These are phyloP conservation scores for Alternaria ventricosa DNA, from an alignment of 2,329 filamentous ascomycete species.

Conservation along the genomic window DNA sequence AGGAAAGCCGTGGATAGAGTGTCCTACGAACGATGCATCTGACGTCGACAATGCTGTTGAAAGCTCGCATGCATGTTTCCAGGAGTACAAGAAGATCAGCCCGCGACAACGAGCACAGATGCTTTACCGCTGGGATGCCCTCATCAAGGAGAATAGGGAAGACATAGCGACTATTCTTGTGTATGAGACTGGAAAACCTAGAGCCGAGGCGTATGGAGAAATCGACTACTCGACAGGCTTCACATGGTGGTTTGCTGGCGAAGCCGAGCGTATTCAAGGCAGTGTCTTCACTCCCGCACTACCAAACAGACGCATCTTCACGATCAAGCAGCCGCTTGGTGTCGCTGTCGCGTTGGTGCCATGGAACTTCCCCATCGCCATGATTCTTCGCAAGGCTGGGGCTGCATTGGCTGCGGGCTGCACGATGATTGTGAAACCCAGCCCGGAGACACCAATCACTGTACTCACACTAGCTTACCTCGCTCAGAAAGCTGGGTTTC, in stretches of 20 bases:
- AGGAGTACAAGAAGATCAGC: slow-evolving; percentile 65
- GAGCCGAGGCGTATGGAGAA: slow-evolving; percentile 60
- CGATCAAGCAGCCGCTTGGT: slow-evolving; percentile 76
- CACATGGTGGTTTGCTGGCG: slow-evolving; percentile 65
- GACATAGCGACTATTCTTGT: slow-evolving; percentile 69
- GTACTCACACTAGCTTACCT: slow-evolving; percentile 48
- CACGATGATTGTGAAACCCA: slow-evolving; percentile 68
- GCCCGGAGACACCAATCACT: slow-evolving; percentile 51
- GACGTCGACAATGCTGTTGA: slow-evolving; percentile 68
- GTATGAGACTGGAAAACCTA: slow-evolving; percentile 64
- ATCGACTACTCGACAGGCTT: slow-evolving; percentile 62
- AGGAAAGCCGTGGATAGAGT: slow-evolving; percentile 57
- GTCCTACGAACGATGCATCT: slow-evolving; percentile 57
- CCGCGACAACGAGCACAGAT: slow-evolving; percentile 67
- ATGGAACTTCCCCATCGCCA: slow-evolving; percentile 74
- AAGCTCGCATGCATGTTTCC: slow-evolving; percentile 66
- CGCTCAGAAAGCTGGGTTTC: slow-evolving; percentile 54
- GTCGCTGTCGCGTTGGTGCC: slow-evolving; percentile 72
- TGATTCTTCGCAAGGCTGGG: slow-evolving; percentile 72
- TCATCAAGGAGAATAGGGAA: slow-evolving; percentile 67
- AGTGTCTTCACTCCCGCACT: slow-evolving; percentile 65
- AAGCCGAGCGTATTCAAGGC: slow-evolving; percentile 69
- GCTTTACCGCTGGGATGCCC: slow-evolving; percentile 68
- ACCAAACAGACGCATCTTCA: slow-evolving; percentile 70
- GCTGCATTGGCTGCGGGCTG: slow-evolving; percentile 75